Evolutionary conservation across 2,329 filamentous ascomycete species (phyloP).

Genomic region (Eutypa lata): DNA sequence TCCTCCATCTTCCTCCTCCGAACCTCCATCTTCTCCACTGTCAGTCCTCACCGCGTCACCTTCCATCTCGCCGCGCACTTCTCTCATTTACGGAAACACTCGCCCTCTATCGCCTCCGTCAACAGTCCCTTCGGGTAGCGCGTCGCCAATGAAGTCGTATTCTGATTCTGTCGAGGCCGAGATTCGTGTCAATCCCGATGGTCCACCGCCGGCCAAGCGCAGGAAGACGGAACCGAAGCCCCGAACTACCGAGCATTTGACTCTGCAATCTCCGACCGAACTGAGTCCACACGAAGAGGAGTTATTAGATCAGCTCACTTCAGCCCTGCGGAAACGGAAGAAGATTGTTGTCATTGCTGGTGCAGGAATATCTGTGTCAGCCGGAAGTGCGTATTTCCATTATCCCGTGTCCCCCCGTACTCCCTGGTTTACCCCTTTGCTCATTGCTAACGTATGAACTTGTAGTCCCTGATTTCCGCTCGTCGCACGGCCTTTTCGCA

Average conservation of each 20-base stretch:
- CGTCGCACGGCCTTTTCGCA: constrained; percentile 83
- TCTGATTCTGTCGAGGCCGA: constrained; percentile 36
- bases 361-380: constrained; percentile 94
- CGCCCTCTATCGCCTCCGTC: constrained; percentile 54
- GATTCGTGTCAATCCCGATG: constrained; percentile 47
- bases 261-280: constrained; percentile 56
- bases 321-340: constrained; percentile 79
- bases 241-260: constrained; percentile 78
- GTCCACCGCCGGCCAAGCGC: constrained; percentile 71
- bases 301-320: constrained; percentile 69
- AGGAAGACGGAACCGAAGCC: constrained; percentile 60
- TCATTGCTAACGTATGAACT: constrained; percentile 18
- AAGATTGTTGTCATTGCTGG: constrained; percentile 97
- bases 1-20: constrained; percentile 33
- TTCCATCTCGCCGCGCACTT: constrained; percentile 41
- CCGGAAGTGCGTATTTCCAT: constrained; percentile 56
- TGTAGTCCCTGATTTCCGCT: constrained; percentile 90
- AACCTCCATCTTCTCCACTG: constrained; percentile 51
- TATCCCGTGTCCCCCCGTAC: constrained; percentile 8
- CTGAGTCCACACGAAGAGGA: constrained; percentile 48
- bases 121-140: constrained; percentile 44
- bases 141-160: constrained; percentile 47
- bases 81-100: constrained; percentile 32
- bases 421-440: constrained; percentile 15
- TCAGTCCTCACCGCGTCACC: constrained; percentile 53